Conservation (phyloP, 257 asterid species). For the Ajuga chamaepitys region DNA sequence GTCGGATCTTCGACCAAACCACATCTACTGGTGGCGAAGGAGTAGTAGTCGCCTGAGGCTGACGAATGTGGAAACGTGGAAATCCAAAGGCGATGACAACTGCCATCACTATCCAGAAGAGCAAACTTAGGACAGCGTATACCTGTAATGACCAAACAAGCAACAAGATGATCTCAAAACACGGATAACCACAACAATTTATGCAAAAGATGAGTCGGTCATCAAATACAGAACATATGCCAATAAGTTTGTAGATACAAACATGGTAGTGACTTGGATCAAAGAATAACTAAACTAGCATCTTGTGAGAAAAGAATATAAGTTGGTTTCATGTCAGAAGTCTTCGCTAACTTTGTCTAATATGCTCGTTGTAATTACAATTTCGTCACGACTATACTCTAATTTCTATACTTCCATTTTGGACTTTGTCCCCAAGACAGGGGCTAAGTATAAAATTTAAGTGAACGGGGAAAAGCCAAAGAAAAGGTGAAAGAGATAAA, state of each 20-base stretch:
- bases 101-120: constrained; percentile 15
- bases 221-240: no score
- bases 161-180: not conserved
- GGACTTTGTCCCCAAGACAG: no score
- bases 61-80: not conserved
- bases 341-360: not conserved
- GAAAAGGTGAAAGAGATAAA: no score
- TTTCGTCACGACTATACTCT: not conserved
- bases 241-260: not conserved
- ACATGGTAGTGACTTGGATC: not conserved
- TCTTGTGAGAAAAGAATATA: not conserved
- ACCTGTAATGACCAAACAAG: not conserved
- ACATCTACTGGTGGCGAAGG: not conserved
- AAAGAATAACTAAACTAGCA: not conserved
- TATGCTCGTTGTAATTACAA: not conserved
- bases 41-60: not conserved
- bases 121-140: not conserved
- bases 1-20: constrained; percentile 50
- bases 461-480: no score
- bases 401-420: not conserved
- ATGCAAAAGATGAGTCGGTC: no score
- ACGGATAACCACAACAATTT: not conserved
- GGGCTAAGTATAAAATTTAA: no score
- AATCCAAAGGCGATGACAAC: not conserved
- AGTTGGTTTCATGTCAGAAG: not conserved